A percentile compares a stretch with the other conserved stretches of the same genome.
phyloP scores from a whole-genome alignment of 352 stramenopile genomes.

The Phytophthora pseudosyringae region DNA sequence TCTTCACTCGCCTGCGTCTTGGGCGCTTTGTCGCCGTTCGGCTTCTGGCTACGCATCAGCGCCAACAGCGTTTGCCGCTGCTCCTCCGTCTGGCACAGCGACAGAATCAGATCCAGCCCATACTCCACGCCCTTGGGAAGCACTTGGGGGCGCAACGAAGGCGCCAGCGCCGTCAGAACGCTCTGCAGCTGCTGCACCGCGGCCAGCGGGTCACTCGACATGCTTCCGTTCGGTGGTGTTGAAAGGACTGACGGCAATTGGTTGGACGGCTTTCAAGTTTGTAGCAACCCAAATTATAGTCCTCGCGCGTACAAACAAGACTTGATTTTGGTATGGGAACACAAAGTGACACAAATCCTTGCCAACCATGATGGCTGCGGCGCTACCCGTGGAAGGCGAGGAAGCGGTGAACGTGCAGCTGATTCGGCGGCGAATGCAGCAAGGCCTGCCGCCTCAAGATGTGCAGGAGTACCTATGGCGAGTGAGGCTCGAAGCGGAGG shows the following conservation, averaged over 20 bases:
- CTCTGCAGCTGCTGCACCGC: slow-evolving; percentile 73
- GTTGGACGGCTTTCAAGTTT: slow-evolving; percentile 31
- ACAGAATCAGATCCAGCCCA: slow-evolving; percentile 67
- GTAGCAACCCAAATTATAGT: slow-evolving; percentile 18
- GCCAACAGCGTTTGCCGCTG: slow-evolving; percentile 62
- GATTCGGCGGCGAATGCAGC: slow-evolving; percentile 69
- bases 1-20: slow-evolving; percentile 51
- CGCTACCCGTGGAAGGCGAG: slow-evolving; percentile 68
- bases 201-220: slow-evolving; percentile 56
- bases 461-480: slow-evolving; percentile 90
- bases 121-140: slow-evolving; percentile 67
- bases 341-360: slow-evolving; percentile 23
- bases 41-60: slow-evolving; percentile 50
- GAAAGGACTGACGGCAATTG: slow-evolving; percentile 21
- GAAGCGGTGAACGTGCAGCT: slow-evolving; percentile 59
- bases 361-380: slow-evolving; percentile 71
- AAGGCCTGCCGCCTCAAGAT: slow-evolving; percentile 65
- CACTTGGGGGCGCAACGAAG: slow-evolving; percentile 65
- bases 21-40: slow-evolving; percentile 21
- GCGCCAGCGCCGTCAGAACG: slow-evolving; percentile 58
- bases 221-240: slow-evolving; percentile 21
- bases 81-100: slow-evolving; percentile 65
- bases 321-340: slow-evolving; percentile 1
- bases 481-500: slow-evolving; percentile 79
- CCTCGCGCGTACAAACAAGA: not conserved